phyloP scores from a whole-genome alignment of 768 basidiomycete genomes.

The Suillus clintonianus region DNA sequence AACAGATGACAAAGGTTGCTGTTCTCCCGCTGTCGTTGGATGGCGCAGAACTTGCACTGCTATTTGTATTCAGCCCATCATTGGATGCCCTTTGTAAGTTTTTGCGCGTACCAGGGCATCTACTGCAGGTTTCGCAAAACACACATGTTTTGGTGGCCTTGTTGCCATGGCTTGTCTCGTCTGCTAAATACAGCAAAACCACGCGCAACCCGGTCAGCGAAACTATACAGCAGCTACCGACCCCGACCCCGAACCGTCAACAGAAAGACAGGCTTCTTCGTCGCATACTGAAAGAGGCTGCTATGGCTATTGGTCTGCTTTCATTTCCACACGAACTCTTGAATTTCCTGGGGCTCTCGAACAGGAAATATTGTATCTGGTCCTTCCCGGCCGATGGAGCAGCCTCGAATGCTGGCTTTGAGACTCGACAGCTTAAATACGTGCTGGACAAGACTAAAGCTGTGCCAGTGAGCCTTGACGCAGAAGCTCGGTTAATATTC shows the following conservation, averaged over 20 bases:
- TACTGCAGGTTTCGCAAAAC: constrained; percentile 12
- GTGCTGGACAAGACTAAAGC: constrained; percentile 50
- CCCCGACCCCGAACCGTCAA: background rate
- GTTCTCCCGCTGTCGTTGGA: constrained; percentile 51
- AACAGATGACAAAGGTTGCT: constrained; percentile 42
- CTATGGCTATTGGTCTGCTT: constrained; percentile 30
- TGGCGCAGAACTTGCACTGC: constrained; percentile 47
- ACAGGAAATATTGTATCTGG: constrained; percentile 53
- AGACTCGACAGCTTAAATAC: constrained; percentile 43
- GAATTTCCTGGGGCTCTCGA: constrained; percentile 43
- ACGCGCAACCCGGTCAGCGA: constrained; percentile 16
- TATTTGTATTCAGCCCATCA: constrained; percentile 54
- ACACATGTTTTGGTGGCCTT: constrained; percentile 25
- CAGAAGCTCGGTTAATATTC: constrained; percentile 56
- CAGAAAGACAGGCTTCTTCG: background rate
- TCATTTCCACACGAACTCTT: constrained; percentile 50
- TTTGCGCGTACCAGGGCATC: constrained; percentile 43
- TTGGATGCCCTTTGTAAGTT: constrained; percentile 35
- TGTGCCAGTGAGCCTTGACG: constrained; percentile 36
- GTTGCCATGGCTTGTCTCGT: constrained; percentile 25
- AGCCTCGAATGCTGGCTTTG: constrained; percentile 35
- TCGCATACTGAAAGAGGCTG: constrained; percentile 11
- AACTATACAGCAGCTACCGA: constrained; percentile 5
- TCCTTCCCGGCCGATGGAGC: constrained; percentile 34
- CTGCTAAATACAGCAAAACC: constrained; percentile 10